These are phyloP conservation scores for Arthrobotrys megalospora DNA, from an alignment of 2,329 filamentous ascomycete genomes.

Conservation along the genomic window DNA sequence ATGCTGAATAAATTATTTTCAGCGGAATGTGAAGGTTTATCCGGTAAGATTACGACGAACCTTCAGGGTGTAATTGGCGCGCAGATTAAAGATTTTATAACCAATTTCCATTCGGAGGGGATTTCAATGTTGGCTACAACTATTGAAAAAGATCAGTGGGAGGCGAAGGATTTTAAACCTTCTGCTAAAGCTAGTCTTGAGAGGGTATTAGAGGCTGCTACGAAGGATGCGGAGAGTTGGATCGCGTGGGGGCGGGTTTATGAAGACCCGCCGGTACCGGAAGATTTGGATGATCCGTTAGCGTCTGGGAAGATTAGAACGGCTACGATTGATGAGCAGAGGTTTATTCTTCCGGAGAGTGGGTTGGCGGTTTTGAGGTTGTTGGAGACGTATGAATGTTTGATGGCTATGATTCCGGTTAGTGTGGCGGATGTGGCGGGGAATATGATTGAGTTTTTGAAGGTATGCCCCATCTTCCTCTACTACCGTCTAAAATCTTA, in stretches of 20 bases:
- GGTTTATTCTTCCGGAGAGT: conserved; percentile 87
- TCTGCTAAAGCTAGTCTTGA: conserved; percentile 75
- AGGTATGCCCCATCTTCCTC: conserved; percentile 36
- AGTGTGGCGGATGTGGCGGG: conserved; percentile 87
- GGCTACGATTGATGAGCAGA: conserved; percentile 86
- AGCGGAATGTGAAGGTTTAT: conserved; percentile 88
- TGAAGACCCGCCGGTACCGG: conserved; percentile 60
- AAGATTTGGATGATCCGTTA: conserved; percentile 47
- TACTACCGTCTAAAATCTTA: background rate
- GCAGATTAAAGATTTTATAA: conserved; percentile 85
- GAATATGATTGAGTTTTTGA: conserved; percentile 80
- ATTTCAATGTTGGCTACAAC: conserved; percentile 81
- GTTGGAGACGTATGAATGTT: conserved; percentile 84
- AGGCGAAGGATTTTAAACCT: conserved; percentile 80
- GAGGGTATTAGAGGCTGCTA: conserved; percentile 79
- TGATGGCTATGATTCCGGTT: conserved; percentile 87
- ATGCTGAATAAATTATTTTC: conserved; percentile 85
- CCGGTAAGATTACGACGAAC: conserved; percentile 80
- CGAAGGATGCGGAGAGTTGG: conserved; percentile 79
- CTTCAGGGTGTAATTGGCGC: conserved; percentile 84
- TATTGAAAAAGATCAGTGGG: conserved; percentile 87
- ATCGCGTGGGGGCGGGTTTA: conserved; percentile 69
- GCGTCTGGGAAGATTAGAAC: conserved; percentile 74
- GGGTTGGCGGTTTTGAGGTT: conserved; percentile 85
- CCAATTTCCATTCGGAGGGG: conserved; percentile 78